Base-by-base conservation (phyloP, 345 rosid species). In the Anacardium occidentale region DNA sequence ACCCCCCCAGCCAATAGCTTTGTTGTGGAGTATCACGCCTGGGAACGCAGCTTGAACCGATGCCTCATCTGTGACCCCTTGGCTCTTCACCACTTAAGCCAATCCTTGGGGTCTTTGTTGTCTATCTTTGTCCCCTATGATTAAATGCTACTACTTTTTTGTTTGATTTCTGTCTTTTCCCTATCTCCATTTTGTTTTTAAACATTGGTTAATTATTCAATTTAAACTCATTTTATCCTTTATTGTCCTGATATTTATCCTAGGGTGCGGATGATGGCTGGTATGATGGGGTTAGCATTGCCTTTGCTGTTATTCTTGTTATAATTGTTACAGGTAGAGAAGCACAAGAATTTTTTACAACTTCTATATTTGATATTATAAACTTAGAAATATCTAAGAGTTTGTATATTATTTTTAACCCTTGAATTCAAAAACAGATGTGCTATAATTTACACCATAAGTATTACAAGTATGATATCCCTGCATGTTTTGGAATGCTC, bases 201-300 rank as follows among this genome's bases (percentile, higher is more conserved):
- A 5, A 37, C 42, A 37, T 37, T 37, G 42, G 42, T 68, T 25
- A 11, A 48, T 3, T 24, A 18, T n/a, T 15, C 42, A 64, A 25
- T n/a, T 45, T 70, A 13, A 12, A 11, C 14, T 26, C 5, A 6
- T 47, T 42, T 29, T 53, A 29, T 0, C 64, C 7, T 13, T 74
- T 12, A 51, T 60, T 51, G 48, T 63, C 72, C 70, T 71, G 70
- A 73, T 68, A 44, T 56, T 29, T 48, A 34, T 78, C 50, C 29
- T 75, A 96, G 99, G 99, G 99, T 73, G 37, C 88, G 51, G 66
- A 88, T 71, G 82, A 83, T 78, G 99, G 99, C 66, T 96, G 99
- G 99, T 92, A 87, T 70, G 99, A 96, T 83, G 99, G 98, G 65
- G 96, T 92, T 37, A 96, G 99, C 90, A 96, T 96, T 76, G 89